Conservation (phyloP, 2,329 filamentous ascomycete genomes). For the Colletotrichum melonis region DNA sequence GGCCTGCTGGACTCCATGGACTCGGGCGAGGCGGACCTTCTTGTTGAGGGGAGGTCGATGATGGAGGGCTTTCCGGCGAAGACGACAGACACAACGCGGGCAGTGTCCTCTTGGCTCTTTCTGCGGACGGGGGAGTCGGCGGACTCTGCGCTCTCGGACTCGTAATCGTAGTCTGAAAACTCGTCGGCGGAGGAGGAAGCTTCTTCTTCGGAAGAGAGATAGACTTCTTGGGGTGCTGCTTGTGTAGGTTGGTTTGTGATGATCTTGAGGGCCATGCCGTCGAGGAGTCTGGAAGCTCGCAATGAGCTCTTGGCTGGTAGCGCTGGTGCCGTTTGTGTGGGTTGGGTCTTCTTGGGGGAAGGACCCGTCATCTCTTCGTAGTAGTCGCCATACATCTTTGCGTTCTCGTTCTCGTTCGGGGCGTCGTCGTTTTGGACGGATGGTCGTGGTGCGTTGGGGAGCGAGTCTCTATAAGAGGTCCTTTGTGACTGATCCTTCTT, state of each 20-base stretch:
- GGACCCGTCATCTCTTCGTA: constrained; percentile 36
- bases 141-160: constrained; percentile 49
- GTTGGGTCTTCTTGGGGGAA: constrained; percentile 35
- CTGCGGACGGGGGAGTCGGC: constrained; percentile 45
- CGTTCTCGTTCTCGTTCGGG: constrained; percentile 36
- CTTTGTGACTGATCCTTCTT: constrained; percentile 24
- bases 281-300: constrained; percentile 59
- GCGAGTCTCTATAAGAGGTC: constrained; percentile 37
- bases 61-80: constrained; percentile 70
- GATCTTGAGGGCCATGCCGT: constrained; percentile 48
- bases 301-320: constrained; percentile 63
- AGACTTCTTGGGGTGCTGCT: constrained; percentile 66
- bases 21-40: constrained; percentile 56
- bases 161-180: constrained; percentile 65
- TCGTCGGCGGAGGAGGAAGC: constrained; percentile 71
- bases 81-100: constrained; percentile 68
- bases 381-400: constrained; percentile 38
- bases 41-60: constrained; percentile 56
- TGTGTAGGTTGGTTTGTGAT: constrained; percentile 44
- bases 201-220: constrained; percentile 75
- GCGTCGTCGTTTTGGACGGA: constrained; percentile 31
- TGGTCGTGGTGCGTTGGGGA: constrained; percentile 34
- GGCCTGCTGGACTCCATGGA: constrained; percentile 47
- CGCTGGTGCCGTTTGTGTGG: constrained; percentile 50
- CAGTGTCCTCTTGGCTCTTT: constrained; percentile 64